Evolutionary conservation across 345 rosid species (phyloP), one percentile per base, ranked within the genome.

Genomic region (Citrus maxima): DNA sequence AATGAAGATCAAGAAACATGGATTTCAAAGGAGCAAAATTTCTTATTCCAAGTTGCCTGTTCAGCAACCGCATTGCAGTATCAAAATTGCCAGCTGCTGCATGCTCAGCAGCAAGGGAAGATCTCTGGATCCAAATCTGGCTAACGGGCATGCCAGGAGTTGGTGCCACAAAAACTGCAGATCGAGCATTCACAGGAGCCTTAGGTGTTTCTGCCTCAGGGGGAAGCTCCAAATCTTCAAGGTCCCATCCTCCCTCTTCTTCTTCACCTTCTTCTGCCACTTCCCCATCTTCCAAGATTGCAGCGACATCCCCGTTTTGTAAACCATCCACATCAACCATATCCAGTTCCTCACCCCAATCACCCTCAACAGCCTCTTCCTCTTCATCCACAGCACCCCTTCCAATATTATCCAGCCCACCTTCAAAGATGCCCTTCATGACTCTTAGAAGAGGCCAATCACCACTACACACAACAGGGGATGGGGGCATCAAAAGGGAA

Each of bases 371-470:
- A 74, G 74, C 94, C 80, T 92, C 98, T 14, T 91, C 97, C 4
- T 92, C 95, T 74, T 91, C 99, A 58, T 86, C 92, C 27, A 51
- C 92, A 62, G 79, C 90, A 72, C 82, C 92, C 79, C 83, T 86
- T 49, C 81, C 88, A 69, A 76, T 70, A 64, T 79, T 88, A 78
- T 95, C 97, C 74, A 92, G 84, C 56, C 97, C 98, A 64, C 97
- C 98, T 83, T 95, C 97, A 78, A 95, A 95, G 77, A 95, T 89
- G 58, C 99, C 99, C 88, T 87, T 91, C 92, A 92, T 82, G 73
- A 93, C 99, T 86, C 99, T 89, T 49, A 95, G 86, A 78, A 95
- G 94, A 7, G 99, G 98, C 99, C 99, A 95, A 85, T 95, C 99
- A 85, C 95, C 94, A 67, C 95, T 95, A 80, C 91, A 84, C 74